phyloP scores from a whole-genome alignment of 306 rosid genomes.

The Parietaria judaica region DNA sequence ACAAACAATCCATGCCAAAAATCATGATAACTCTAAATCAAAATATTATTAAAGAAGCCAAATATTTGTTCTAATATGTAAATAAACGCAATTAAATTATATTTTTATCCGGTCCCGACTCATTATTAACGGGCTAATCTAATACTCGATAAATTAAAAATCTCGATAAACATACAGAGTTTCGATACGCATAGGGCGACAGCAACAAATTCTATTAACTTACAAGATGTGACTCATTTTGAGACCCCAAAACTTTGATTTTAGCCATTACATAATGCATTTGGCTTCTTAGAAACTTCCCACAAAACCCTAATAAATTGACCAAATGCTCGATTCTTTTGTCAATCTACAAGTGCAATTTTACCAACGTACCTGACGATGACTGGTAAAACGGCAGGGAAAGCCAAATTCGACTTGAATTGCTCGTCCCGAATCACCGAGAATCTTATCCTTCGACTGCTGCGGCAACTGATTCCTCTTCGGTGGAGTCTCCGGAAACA shows the following conservation, averaged over 20 bases:
- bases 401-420: neutral
- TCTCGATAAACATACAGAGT: too few relatives aligned
- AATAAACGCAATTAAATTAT: too few relatives aligned
- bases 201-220: too few relatives aligned
- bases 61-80: too few relatives aligned
- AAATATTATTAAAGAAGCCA: too few relatives aligned
- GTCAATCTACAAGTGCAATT: neutral
- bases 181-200: too few relatives aligned
- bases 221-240: neutral
- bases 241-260: conserved; percentile 25
- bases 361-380: conserved; percentile 9
- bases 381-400: conserved; percentile 11
- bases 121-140: too few relatives aligned
- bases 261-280: conserved; percentile 12
- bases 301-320: neutral
- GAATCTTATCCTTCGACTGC: conserved; percentile 44
- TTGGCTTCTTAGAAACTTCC: conserved; percentile 7
- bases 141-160: too few relatives aligned
- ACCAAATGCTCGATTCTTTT: neutral
- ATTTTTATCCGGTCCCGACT: too few relatives aligned
- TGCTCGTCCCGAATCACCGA: conserved; percentile 6
- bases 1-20: too few relatives aligned
- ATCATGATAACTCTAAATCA: too few relatives aligned
- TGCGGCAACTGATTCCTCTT: conserved; percentile 37
- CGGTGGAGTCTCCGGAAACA: conserved; percentile 49